Evolutionary conservation across 768 basidiomycete species (phyloP).

Genomic region (Hygrophorus russula): DNA sequence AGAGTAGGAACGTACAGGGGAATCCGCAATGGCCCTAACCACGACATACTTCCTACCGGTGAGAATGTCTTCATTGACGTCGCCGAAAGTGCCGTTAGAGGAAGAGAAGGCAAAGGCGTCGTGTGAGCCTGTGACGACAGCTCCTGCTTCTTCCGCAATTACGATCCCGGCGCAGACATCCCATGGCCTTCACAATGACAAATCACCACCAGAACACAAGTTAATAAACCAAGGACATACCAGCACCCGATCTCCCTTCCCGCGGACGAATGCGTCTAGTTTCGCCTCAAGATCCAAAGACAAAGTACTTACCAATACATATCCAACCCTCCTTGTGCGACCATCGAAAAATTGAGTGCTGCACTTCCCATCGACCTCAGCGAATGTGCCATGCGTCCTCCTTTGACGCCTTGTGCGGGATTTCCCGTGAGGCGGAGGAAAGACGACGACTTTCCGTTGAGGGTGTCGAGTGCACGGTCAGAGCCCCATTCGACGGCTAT

Average conservation of each 20-base stretch:
- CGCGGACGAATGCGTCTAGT: not conserved
- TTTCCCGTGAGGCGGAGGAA: conserved; percentile 72
- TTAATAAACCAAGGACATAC: not conserved
- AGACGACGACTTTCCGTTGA: conserved; percentile 50
- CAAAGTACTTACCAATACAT: conserved; percentile 60
- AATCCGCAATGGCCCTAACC: conserved; percentile 56
- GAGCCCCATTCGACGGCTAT: conserved; percentile 84
- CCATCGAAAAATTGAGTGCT: conserved; percentile 71
- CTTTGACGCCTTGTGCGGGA: conserved; percentile 40
- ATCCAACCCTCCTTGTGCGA: conserved; percentile 84
- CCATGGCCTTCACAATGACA: conserved; percentile 40
- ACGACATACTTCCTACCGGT: conserved; percentile 76
- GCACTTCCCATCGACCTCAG: conserved; percentile 77
- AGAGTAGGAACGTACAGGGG: conserved; percentile 26
- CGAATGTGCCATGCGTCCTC: conserved; percentile 79
- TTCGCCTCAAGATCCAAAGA: not conserved
- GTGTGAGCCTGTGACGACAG: conserved; percentile 64
- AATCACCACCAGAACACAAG: not conserved
- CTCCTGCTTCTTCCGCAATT: conserved; percentile 85
- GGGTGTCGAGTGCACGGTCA: conserved; percentile 45
- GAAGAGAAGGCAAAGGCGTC: conserved; percentile 27
- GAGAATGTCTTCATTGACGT: conserved; percentile 58
- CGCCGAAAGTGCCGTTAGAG: conserved; percentile 34
- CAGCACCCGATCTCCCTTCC: conserved; percentile 70
- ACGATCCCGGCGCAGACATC: conserved; percentile 88